Base-by-base conservation (phyloP, 2,329 filamentous ascomycete species). In the Ploettnerulaceae sp. region DNA sequence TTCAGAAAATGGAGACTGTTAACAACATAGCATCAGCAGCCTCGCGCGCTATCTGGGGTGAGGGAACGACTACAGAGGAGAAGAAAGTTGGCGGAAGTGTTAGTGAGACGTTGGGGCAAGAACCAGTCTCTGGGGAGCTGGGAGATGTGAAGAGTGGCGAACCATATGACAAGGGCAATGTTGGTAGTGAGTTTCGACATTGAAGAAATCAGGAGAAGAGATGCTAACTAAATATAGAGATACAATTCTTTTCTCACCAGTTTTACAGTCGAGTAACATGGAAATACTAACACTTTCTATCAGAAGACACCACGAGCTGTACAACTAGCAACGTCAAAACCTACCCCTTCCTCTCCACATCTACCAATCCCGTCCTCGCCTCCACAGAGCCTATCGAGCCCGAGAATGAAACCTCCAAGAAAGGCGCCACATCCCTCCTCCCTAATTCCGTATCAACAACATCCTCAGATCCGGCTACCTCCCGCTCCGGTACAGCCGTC, bases 141-240 rank as follows among this genome's bases (percentile, higher is more conserved):
- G 88, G 88, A 29, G 70, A 83, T 62, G 84, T 85, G 4, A 74
- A 75, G 18, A 73, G 72, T 33, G 79, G 77, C 9, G 82, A 91
- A 64, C 88, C 88, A 0, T 94, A 82, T 58, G 88, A 93, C 61
- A 79, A 80, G 48, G 88, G 88, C 38, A 93, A 93, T 64, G 74
- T 79, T 70, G 75, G 72, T 79, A 65, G 56, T 25, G 29, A 40
- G 28, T 21, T 14, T 7, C 4, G 4, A 14, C 8, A 24, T 25
- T 15, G 7, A 26, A 24, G 7, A 22, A 17, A 31, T 12, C 7
- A 8, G 15, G 3, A 12, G 17, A 34, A 11, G 9, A 37, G 9
- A 20, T 29, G 6, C 31, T 36, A 17, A 41, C 18, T 21, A 31
- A 8, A 9, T 4, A 38, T 5, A 25, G 24, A 15, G 22, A 25